Conservation (phyloP, 1,284 basidiomycete genomes). For the Cryptococcus floricola region DNA sequence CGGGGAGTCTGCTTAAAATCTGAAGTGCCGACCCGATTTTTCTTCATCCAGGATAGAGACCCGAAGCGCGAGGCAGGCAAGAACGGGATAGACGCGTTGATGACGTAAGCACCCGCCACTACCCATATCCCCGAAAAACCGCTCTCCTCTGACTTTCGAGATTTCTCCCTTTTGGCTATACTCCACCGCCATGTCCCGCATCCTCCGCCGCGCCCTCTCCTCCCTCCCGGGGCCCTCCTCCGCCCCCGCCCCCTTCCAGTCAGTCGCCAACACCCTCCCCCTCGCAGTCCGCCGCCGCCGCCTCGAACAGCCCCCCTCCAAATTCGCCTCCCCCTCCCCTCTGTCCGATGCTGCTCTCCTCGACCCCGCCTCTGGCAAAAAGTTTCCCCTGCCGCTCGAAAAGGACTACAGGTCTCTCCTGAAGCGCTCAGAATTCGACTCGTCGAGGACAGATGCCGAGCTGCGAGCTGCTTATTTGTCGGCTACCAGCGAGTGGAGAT, state of each 20-base stretch:
- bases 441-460: constrained; percentile 27
- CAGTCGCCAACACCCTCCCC: constrained; percentile 27
- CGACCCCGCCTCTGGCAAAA: constrained; percentile 7
- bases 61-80: no score
- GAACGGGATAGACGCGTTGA: neutral
- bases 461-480: constrained; percentile 37
- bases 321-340: constrained; percentile 17
- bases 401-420: constrained; percentile 33
- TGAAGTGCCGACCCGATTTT: no score
- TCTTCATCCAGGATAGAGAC: no score
- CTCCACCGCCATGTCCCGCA: constrained; percentile 30
- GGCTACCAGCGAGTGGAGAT: constrained; percentile 32
- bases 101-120: constrained; percentile 11
- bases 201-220: constrained; percentile 31
- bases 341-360: constrained; percentile 21
- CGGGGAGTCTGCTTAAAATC: no score
- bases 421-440: constrained; percentile 14
- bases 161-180: constrained; percentile 1
- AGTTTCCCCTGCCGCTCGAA: constrained; percentile 35
- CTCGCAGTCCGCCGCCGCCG: constrained; percentile 34
- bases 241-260: constrained; percentile 16
- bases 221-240: constrained; percentile 14
- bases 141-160: neutral
- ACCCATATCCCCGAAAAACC: constrained; percentile 6
- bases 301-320: constrained; percentile 18